phyloP scores from a whole-genome alignment of 176 grass and related monocot species.

The Poa annua region DNA sequence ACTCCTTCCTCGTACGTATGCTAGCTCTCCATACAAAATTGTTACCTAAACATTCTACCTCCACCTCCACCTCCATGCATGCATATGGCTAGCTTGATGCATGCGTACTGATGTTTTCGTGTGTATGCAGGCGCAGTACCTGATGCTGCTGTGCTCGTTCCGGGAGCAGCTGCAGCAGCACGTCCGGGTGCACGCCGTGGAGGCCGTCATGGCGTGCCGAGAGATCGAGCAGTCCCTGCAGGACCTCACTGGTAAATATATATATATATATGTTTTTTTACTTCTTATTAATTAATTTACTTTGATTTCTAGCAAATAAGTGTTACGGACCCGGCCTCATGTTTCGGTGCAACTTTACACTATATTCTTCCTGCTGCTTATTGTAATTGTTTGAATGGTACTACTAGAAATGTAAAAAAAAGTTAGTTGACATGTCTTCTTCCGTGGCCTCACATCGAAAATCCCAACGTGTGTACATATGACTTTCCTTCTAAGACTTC shows the following conservation, averaged over 20 bases:
- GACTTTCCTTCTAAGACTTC: conserved; percentile 41
- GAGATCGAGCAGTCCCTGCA: conserved; percentile 99
- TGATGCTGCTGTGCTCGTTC: conserved; percentile 97
- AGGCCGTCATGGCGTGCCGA: conserved; percentile 99
- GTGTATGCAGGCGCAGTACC: conserved; percentile 72
- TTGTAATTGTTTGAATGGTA: conserved; percentile 29
- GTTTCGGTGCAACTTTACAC: conserved; percentile 32
- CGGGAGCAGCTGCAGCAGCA: conserved; percentile 99
- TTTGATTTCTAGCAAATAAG: not conserved
- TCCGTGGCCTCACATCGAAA: conserved; percentile 18
- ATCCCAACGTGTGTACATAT: not conserved
- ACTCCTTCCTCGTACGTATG: conserved; percentile 95
- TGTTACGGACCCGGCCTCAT: not conserved
- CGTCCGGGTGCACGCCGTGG: conserved; percentile 98
- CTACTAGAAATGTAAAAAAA: not conserved
- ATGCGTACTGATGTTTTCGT: not conserved
- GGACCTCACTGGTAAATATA: conserved; percentile 95
- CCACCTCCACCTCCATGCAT: not conserved
- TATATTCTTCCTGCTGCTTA: not conserved
- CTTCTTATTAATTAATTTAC: not conserved
- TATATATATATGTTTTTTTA: not conserved
- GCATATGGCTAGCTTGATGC: conserved; percentile 6
- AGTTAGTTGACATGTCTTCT: conserved; percentile 40
- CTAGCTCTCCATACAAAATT: not conserved
- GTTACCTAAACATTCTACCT: not conserved